A percentile compares a stretch with the other conserved stretches of the same genome.
Conservation (phyloP, 768 basidiomycete genomes). For the Russula compacta region DNA sequence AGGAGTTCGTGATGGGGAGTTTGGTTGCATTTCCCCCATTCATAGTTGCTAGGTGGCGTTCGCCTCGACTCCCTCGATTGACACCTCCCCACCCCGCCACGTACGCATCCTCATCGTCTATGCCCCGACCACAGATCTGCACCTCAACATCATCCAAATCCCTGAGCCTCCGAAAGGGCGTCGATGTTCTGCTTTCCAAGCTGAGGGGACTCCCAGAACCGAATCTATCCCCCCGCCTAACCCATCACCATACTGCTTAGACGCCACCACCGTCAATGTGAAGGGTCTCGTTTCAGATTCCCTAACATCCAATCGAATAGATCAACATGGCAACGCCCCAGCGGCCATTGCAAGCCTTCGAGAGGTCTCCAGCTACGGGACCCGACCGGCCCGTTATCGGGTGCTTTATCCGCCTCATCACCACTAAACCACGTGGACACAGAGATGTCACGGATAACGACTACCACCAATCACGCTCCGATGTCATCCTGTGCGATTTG, state of each 20-base stretch:
- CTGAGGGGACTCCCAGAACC: neutral
- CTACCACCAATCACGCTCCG: neutral
- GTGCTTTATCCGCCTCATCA: neutral
- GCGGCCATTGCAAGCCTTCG: neutral
- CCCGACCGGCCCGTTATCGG: neutral
- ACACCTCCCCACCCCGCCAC: too few species aligned
- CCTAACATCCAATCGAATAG: neutral
- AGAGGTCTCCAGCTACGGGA: neutral
- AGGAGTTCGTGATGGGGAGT: too few species aligned
- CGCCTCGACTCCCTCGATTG: too few species aligned
- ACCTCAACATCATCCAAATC: too few species aligned
- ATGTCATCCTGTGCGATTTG: too few species aligned
- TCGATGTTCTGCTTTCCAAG: neutral
- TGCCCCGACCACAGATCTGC: too few species aligned
- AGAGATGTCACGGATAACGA: neutral
- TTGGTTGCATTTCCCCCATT: too few species aligned
- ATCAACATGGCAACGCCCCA: neutral
- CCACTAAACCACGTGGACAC: neutral
- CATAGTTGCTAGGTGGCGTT: too few species aligned
- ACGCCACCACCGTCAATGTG: neutral
- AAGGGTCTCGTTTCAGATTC: neutral
- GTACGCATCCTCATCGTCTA: too few species aligned
- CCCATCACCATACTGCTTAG: neutral
- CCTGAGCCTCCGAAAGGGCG: too few species aligned
- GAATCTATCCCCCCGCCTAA: neutral